Base-by-base conservation (phyloP, 129 eudicot genomes). In the Flaveria brownii region DNA sequence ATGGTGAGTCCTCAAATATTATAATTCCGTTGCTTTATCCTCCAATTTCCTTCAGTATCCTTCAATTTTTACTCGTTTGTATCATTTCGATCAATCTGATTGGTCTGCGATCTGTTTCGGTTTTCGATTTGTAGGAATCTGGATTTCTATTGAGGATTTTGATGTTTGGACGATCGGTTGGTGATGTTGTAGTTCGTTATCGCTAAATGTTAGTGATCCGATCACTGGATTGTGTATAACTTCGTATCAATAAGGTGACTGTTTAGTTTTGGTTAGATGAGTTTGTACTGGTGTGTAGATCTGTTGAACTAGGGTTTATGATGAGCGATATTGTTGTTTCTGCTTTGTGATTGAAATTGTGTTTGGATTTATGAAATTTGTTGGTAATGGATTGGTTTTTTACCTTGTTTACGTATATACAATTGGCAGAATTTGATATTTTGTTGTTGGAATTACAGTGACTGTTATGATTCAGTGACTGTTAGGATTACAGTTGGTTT, bases 91-190 rank as follows among this genome's bases (percentile, higher is more conserved):
- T 74, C 60, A 71, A 70, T 82, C 66, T 59, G 72, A 82, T 77
- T 60, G 69, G 76, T 65, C 16, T 71, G 61, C 80, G 87, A 83
- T 87, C 84, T 77, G 18, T 75, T 43, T 5, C 63, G 47, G 76
- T 87, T 70, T 10, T 77, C 77, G 57, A 39, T 79, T 82, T 62
- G 51, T 76, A 78, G 86, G 87, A 82, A 70, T 80, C 33, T 74
- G 13, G 41, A 80, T 82, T 69, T 75, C 81, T 77, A 64, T 78
- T 78, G 50, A 73, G 70, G 73, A 15, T 15, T 10, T 83, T 71
- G 82, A 68, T 81, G 73, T 54, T 66, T 55, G 55, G 78, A 56
- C 80, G 90, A 86, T 88, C 90, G 65, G 80, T 84, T 90, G 87
- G 57, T 78, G 61, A 54, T 77, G 78, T 50, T 16, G 9, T 70